Base-by-base conservation (phyloP, 225 moss, liverwort and hornwort genomes). In the Pleurozium schreberi region DNA sequence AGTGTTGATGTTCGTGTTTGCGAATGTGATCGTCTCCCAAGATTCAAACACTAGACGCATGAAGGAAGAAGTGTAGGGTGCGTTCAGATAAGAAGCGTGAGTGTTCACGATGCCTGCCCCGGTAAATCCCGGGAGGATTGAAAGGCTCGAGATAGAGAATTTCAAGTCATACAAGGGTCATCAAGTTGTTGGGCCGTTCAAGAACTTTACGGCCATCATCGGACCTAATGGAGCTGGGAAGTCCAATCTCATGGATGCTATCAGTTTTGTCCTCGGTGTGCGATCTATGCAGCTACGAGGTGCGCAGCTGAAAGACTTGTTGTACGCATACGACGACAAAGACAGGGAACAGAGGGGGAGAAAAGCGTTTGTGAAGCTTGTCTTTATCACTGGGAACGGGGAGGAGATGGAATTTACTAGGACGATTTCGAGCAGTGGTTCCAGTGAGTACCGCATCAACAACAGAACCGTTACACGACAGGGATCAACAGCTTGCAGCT, bases 111-210 rank as follows among this genome's bases (percentile, higher is more conserved):
- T 99, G 99, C 95, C 99, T 77, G 91, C 92, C 23, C 92, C 94
- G 88, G 93, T 95, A 71, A 94, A 95, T 61, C 89, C 96, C 77
- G 99, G 99, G 84, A 97, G 96, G 85, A 99, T 99, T 75, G 96
- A 97, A 87, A 95, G 97, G 91, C 94, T 99, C 79, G 99, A 99
- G 90, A 93, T 99, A 66, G 97, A 99, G 78, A 99, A 99, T 91
- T 99, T 99, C 90, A 99, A 99, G 90, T 99, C 99, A 5, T 99
- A 99, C 93, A 95, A 99, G 95, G 99, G 99, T 65, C 97, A 99
- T 89, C 99, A 99, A 91, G 90, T 97, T 59, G 95, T 99, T 53
- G 99, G 99, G 34, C 99, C 99, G 25, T 99, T 99, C 83, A 96
- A 93, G 91, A 97, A 96, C 63, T 99, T 99, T 85, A 99, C 99